Evolutionary conservation across 768 basidiomycete genomes (phyloP), one percentile per base, ranked within the genome.

Genomic region (Leucogyrophana mollusca): DNA sequence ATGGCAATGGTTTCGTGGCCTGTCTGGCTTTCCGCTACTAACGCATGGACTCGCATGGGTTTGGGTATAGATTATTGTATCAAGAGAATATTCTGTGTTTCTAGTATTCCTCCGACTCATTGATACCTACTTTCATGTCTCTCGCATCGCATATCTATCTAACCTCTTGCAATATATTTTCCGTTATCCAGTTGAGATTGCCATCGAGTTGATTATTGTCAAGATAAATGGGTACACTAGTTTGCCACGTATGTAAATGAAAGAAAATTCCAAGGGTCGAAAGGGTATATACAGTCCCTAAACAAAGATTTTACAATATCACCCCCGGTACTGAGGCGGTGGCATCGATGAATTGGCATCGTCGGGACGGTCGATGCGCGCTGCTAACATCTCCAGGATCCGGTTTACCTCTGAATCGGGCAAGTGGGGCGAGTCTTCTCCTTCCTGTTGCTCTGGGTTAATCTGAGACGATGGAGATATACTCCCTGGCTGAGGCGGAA

Each of bases 1-100:
- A 42, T 52, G 25, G 9, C 33, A 39, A 22, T 47, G 50, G 21
- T 46, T 35, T 20, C 23, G 47, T 46, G 4, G 16, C 23, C 9
- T 39, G 21, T 27, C 25, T 33, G 21, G 34, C 30, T 36, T 51
- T 39, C n/a, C 38, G 23, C 25, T 25, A 25, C n/a, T 34, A 38
- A 25, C 13, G 34, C 16, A 30, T 48, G 50, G 36, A 42, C 50
- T 46, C 4, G 7, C n/a, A 42, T 56, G 24, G 39, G 37, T 46
- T 50, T 59, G 25, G 22, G 49, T 57, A 45, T 50, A 51, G 45
- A 59, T 46, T 62, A 64, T 46, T 32, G 20, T 53, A 59, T 40
- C 35, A 43, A 34, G 22, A 35, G 37, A 42, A 53, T 53, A 51
- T 51, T 58, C 46, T 56, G 59, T 40, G 52, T 49, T 47, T 43